Base-by-base conservation (phyloP, 2,329 filamentous ascomycete species). In the Cryoendolithus antarcticus region DNA sequence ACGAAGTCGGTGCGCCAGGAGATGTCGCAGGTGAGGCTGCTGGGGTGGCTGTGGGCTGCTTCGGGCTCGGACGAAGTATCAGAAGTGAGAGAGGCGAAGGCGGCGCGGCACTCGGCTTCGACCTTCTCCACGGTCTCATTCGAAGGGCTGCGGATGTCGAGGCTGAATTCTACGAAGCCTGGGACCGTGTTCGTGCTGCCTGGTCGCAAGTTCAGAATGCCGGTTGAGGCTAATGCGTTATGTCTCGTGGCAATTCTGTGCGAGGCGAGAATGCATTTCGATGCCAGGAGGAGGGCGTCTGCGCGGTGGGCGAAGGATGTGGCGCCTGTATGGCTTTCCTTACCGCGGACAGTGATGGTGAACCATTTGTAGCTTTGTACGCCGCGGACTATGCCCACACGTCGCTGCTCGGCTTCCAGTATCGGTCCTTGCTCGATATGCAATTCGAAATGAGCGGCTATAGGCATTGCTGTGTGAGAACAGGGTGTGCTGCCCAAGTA, bases 341-440 rank as follows among this genome's bases (percentile, higher is more conserved):
- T 65, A 2, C 82, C 82, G 9, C 64, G 64, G 2, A 86, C 70
- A 5, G 72, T 74, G 29, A 86, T 58, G 0, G 73, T 80, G 56
- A 77, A 77, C 82, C 82, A 86, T 42, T 75, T 74, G 57, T 83
- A 86, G 4, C 78, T 79, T 55, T 86, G 82, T 1, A 82, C 81
- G 2, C 80, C 81, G 24, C 72, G 71, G 4, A 88, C 82, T 4
- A 83, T 70, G 12, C 80, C 78, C 37, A 89, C 70, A 39, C 77
- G 76, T 47, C 77, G 70, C 19, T 68, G 62, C 21, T 71, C 67
- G 10, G 69, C 69, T 51, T 88, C 77, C 1, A 93, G 69, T 28
- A 85, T 74, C 0, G 83, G 82, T 0, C 83, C 83, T 56, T 93
- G 86, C 56, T 93, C 85, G 38, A 89, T 89, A 54, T 91, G 84